phyloP scores from a whole-genome alignment of 2,329 filamentous ascomycete species.

The Pezicula rhizophila region DNA sequence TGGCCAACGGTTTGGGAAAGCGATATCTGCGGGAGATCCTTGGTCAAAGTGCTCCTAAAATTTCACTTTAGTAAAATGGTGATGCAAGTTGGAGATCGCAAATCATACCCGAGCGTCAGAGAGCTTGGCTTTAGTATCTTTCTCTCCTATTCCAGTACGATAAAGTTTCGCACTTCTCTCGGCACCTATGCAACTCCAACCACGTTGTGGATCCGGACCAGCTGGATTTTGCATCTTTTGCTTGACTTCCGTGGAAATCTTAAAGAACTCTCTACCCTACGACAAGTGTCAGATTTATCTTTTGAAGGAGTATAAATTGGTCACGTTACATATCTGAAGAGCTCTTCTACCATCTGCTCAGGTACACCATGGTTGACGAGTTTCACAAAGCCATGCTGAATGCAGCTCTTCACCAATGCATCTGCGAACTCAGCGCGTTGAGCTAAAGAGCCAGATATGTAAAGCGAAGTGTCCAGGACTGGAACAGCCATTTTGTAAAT shows the following conservation, averaged over 20 bases:
- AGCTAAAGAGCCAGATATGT: too few relatives aligned
- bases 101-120: neutral
- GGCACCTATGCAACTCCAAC: neutral
- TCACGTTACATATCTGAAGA: neutral
- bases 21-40: slow-evolving; percentile 1
- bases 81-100: neutral
- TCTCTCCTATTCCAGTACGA: neutral
- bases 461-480: too few relatives aligned
- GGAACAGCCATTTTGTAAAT: too few relatives aligned
- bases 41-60: slow-evolving; percentile 11
- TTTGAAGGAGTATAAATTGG: neutral
- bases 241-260: neutral
- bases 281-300: neutral
- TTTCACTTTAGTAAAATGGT: neutral
- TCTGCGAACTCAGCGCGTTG: too few relatives aligned
- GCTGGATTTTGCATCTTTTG: neutral
- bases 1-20: slow-evolving; percentile 38
- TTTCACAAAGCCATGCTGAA: slow-evolving; percentile 5
- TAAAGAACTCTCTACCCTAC: neutral
- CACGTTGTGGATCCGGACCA: slow-evolving; percentile 4
- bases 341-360: neutral
- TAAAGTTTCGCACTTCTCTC: slow-evolving; percentile 1
- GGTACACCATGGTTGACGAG: slow-evolving; percentile 5
- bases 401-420: too few relatives aligned
- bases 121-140: neutral